Base-by-base conservation (phyloP, 2,329 filamentous ascomycete genomes). In the Ceratocystis eucalypticola region DNA sequence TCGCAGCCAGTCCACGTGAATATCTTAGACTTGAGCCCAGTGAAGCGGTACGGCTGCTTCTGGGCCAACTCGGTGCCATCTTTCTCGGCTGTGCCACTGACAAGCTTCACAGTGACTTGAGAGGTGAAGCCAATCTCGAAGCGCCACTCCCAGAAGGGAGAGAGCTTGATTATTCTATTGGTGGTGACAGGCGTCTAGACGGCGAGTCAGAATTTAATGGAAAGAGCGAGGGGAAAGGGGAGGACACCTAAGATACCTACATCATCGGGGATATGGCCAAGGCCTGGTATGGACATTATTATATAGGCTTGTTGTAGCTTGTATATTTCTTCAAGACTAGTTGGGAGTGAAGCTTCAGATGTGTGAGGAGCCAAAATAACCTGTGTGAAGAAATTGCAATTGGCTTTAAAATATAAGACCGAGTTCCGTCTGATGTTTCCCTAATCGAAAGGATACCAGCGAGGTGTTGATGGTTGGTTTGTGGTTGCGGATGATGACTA, bases 61-160 rank as follows among this genome's bases (percentile, higher is more conserved):
- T 84, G 82, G 10, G 91, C 91, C 55, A 99, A 87, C 77, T 99
- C 94, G 66, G 93, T 92, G 73, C 94, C 94, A 74, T 97, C 96
- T 73, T 96, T 85, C 76, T 99, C 94, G 62, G 93, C 94, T 1
- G 87, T 91, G 69, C 94, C 94, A 44, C 82, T 84, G 66, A 90
- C 77, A 30, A 97, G 80, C 78, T 91, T 80, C 61, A 82, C 73
- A 48, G 75, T 74, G 63, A 81, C 68, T 17, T 62, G 55, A 67
- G 76, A 75, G 69, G 74, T 76, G 69, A 78, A 75, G 10, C 86
- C 81, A 57, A 90, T 85, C 72, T 89, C 82, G 76, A 93, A 93
- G 63, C 89, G 84, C 85, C 88, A 93, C 80, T 93, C 89, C 72
- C 84, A 86, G 70, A 83, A 84, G 66, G 84, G 81, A 63, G 80